Base-by-base conservation (phyloP, 768 basidiomycete genomes). In the Russula abietina region DNA sequence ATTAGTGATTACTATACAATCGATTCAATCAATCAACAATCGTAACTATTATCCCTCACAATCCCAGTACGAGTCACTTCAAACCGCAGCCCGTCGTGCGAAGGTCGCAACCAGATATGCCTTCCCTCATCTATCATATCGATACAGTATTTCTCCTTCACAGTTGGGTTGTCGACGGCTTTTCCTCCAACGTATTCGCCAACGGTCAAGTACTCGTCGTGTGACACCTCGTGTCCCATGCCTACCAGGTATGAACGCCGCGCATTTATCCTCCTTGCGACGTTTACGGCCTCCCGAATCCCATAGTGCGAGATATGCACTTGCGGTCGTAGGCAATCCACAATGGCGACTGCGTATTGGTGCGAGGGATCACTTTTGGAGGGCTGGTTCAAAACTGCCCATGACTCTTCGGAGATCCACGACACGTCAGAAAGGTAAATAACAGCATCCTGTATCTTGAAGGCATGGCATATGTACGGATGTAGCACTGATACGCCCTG, bases 341-440 rank as follows among this genome's bases (percentile, higher is more conserved):
- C 77, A 54, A 93, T 81, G 62, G 89, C 78, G 28, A 90, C 79
- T 2, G 85, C 77, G 39, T 83, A 71, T 12, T 71, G 73, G 41
- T 61, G 48, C 67, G 61, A 32, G 65, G 69, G 55, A 53, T 66
- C 64, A 19, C 69, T 68, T 57, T 72, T 69, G 22, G 62, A 73
- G 26, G 60, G 65, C 16, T 64, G 67, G 38, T 71, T 66, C 56
- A 86, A 73, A 55, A 84, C 68, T 22, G 72, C 69, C 89, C 89
- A 91, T 45, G 84, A 81, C 39, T 82, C 79, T 9, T 88, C 83
- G 2, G 93, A 92, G 59, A 96, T 89, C 67, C 81, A 75, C 10
- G 88, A 91, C 46, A 87, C 89, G 72, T 97, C 94, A 30, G 88
- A 87, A 62, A 96, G 79, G 75, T 95, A 95, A 16, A 84, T 77